Conservation (phyloP, 2,329 filamentous ascomycete genomes). For the Colletotrichum costaricense region DNA sequence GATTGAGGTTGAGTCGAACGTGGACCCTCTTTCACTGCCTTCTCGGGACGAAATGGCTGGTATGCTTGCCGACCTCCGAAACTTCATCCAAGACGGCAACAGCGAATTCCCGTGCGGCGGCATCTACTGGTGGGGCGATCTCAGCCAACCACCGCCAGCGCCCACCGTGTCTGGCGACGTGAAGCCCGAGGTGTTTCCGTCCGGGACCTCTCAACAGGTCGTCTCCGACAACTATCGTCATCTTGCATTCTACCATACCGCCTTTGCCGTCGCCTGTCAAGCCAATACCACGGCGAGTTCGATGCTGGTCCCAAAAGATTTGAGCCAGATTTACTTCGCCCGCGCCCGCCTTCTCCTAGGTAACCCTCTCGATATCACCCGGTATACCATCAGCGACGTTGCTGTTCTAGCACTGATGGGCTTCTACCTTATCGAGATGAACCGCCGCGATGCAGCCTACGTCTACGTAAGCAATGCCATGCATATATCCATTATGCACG, state of each 20-base stretch:
- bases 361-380: slow-evolving; percentile 58
- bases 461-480: slow-evolving; percentile 59
- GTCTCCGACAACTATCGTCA: slow-evolving; percentile 45
- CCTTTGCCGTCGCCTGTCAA: slow-evolving; percentile 54
- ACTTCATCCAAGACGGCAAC: slow-evolving; percentile 58
- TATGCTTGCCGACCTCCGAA: slow-evolving; percentile 54
- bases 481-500: slow-evolving; percentile 60
- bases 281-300: slow-evolving; percentile 42
- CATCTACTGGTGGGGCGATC: slow-evolving; percentile 60
- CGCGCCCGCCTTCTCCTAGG: slow-evolving; percentile 56
- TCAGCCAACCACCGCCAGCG: slow-evolving; percentile 37
- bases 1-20: slow-evolving; percentile 46
- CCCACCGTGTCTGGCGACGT: slow-evolving; percentile 43
- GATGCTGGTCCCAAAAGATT: slow-evolving; percentile 43
- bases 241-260: slow-evolving; percentile 58
- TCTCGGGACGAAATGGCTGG: slow-evolving; percentile 47
- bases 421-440: slow-evolving; percentile 61
- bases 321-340: slow-evolving; percentile 58
- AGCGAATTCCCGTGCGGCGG: slow-evolving; percentile 56
- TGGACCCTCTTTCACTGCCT: slow-evolving; percentile 54
- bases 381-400: slow-evolving; percentile 55
- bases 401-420: slow-evolving; percentile 58
- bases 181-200: slow-evolving; percentile 33
- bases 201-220: slow-evolving; percentile 37
- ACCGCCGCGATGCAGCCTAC: slow-evolving; percentile 60